These are phyloP conservation scores for Aphelidium insulamus DNA, from an alignment of 371 early-diverging fungal genomes.

Conservation along the genomic window DNA sequence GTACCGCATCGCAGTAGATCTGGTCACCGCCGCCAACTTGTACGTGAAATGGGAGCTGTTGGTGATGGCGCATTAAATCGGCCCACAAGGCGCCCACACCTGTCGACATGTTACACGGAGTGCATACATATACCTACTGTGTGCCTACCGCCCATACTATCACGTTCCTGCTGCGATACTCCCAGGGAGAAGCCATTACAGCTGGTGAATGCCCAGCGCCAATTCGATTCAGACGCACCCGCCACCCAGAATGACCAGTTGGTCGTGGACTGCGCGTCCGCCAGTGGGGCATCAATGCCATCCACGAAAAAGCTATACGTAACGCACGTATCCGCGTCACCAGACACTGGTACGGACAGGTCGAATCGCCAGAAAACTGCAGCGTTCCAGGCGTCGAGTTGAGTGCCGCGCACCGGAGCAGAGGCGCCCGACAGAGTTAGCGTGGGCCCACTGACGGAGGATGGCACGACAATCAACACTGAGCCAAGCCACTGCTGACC, in stretches of 20 bases:
- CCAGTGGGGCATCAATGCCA: conserved; percentile 8
- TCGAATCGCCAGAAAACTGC: conserved; percentile 15
- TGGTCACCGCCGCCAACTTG: conserved; percentile 73
- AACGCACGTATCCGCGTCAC: conserved; percentile 5
- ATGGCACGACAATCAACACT: too few species aligned
- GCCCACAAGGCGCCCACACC: conserved; percentile 52
- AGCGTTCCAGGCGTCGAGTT: too few species aligned
- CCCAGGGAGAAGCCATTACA: conserved; percentile 47
- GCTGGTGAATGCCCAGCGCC: conserved; percentile 31
- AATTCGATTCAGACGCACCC: conserved; percentile 15
- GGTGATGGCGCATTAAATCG: conserved; percentile 46
- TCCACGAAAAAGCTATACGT: conserved; percentile 5
- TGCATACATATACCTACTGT: too few species aligned
- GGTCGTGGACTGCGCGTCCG: conserved; percentile 7
- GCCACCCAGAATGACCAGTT: conserved; percentile 8
- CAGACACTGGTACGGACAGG: conserved; percentile 5
- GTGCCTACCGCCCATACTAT: conserved; percentile 30
- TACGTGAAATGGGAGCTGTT: conserved; percentile 39
- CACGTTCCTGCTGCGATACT: conserved; percentile 22
- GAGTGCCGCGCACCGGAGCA: too few species aligned
- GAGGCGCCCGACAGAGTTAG: too few species aligned
- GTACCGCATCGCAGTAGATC: conserved; percentile 45
- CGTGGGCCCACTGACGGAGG: too few species aligned
- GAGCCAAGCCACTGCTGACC: too few species aligned
- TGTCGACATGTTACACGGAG: too few species aligned